phyloP scores from a whole-genome alignment of 2,329 filamentous ascomycete genomes.

The Colletotrichum acutatum region DNA sequence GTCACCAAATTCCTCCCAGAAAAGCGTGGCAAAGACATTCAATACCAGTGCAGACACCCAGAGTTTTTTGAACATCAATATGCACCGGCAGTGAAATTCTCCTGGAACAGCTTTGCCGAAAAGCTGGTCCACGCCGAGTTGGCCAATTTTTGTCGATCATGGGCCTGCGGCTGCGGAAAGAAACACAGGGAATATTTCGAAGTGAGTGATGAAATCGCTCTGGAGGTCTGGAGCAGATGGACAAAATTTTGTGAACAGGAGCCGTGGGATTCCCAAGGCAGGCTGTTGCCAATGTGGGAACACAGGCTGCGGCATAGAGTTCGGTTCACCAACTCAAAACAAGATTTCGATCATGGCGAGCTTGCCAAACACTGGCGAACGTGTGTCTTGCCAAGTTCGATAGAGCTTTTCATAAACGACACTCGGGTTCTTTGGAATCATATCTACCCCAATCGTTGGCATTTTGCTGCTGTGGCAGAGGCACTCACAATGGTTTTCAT shows the following conservation, averaged over 20 bases:
- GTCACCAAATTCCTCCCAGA: background rate
- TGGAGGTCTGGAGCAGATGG: conserved; percentile 8
- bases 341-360: background rate
- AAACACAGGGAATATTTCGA: conserved; percentile 12
- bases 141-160: background rate
- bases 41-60: background rate
- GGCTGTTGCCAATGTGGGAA: background rate
- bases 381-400: background rate
- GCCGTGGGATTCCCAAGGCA: conserved; percentile 1
- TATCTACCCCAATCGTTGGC: background rate
- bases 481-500: background rate
- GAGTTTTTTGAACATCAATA: background rate
- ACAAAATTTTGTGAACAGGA: background rate
- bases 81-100: background rate
- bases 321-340: background rate
- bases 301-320: background rate
- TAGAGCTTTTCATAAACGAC: background rate
- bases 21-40: background rate
- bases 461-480: background rate
- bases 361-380: background rate
- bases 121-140: conserved; percentile 14
- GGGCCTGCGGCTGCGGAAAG: background rate
- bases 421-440: background rate
- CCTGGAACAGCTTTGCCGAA: background rate
- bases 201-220: conserved; percentile 5